Evolutionary conservation across 2,329 filamentous ascomycete genomes (phyloP), one percentile per base, ranked within the genome.

Genomic region (Xylaria multiplex): DNA sequence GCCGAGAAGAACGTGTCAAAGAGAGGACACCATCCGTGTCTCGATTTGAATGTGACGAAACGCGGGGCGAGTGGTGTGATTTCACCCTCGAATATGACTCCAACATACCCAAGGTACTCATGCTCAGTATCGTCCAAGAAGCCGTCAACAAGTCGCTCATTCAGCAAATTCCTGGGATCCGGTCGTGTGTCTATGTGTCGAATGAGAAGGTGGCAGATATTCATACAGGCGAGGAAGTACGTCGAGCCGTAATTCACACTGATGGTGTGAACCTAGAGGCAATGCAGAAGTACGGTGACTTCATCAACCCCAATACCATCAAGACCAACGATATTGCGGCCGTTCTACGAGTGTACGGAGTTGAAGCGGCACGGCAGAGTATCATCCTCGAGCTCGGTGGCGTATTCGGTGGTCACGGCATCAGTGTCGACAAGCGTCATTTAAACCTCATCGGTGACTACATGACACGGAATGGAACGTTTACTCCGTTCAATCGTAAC

Each of bases 391-490:
- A 99, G 81, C 88, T 99, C 75, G 87, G 89, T 61, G 87, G 86
- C 49, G 95, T 99, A 69, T 99, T 99, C 84, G 85, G 86, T 56
- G 90, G 91, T 76, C 95, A 99, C 88, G 92, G 92, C 75, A 99
- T 99, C 82, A 87, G 85, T 66, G 96, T 99, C 59, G 94, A 99
- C 78, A 89, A 91, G 71, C 89, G 96, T 59, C 96, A 99, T 82
- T 81, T 99, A 71, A 97, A 96, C 80, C 86, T 99, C 71, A 98
- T 99, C 73, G 95, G 92, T 53, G 96, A 99, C 79, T 93, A 93
- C 79, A 99, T 99, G 96, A 99, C 96, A n/a, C 88, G 95, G 59
- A 90, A 90, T 66, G 96, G 96, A 71, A 90, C 88, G 1, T 99
- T 96, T 81, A 91, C 90, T 54, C 90, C 96, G 0, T 99, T 99